Conservation (phyloP, 1,284 basidiomycete genomes). For the Microbotryum saponariae region DNA sequence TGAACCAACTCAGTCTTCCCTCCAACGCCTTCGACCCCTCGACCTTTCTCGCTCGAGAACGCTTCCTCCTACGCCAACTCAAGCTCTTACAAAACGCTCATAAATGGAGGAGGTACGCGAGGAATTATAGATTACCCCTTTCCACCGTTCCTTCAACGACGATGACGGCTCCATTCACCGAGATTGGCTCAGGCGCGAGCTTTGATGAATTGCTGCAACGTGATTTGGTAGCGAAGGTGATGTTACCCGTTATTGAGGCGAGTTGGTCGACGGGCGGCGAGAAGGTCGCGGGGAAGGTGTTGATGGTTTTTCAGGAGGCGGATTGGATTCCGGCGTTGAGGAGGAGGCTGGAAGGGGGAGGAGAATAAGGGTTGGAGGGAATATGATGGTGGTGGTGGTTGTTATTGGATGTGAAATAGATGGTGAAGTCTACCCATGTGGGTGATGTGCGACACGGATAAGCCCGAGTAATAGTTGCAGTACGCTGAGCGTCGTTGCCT, state of each 20-base stretch:
- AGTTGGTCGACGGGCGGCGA: constrained; percentile 86
- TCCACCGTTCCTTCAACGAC: not conserved
- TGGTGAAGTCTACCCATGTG: no score
- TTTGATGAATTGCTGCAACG: constrained; percentile 56
- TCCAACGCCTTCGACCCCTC: constrained; percentile 64
- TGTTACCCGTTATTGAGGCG: constrained; percentile 61
- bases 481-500: no score
- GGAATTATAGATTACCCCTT: constrained; percentile 15
- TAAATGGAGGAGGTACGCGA: constrained; percentile 63
- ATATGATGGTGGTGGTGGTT: no score
- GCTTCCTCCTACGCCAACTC: constrained; percentile 58
- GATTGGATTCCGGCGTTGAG: constrained; percentile 18
- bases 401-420: no score
- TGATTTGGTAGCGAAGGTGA: constrained; percentile 53
- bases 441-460: no score
- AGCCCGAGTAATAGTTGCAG: no score
- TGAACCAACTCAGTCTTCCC: constrained; percentile 39
- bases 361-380: no score
- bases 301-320: constrained; percentile 8
- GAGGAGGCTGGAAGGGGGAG: constrained; percentile 19
- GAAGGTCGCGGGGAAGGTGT: constrained; percentile 58
- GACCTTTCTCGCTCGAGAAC: constrained; percentile 60
- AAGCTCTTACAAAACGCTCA: constrained; percentile 68
- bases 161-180: not conserved
- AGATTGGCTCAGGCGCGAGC: constrained; percentile 11